These are phyloP conservation scores for Eimeria brunetti DNA, from an alignment of 169 alveolate genomes.

Conservation along the genomic window DNA sequence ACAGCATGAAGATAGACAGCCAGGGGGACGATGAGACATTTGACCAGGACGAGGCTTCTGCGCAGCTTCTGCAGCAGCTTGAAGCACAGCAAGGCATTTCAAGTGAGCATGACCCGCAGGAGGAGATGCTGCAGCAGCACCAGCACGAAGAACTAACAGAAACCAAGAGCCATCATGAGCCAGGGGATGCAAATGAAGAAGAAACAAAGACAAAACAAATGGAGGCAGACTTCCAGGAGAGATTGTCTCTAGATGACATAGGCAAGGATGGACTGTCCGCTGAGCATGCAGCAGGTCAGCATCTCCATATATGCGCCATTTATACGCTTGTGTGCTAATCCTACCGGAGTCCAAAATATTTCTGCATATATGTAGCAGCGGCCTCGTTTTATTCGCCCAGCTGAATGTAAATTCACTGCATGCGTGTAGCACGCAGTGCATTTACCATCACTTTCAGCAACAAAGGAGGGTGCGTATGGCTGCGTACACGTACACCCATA, in stretches of 20 bases:
- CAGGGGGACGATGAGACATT: neutral
- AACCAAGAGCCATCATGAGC: conserved; percentile 13
- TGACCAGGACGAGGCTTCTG: conserved; percentile 10
- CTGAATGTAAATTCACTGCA: neutral
- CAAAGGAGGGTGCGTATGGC: neutral
- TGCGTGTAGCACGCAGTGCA: neutral
- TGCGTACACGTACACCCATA: neutral
- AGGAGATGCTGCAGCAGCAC: conserved; percentile 26
- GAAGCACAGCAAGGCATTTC: neutral
- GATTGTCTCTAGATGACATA: conserved; percentile 83
- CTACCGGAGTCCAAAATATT: neutral
- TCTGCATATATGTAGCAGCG: neutral
- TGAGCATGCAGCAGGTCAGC: conserved; percentile 73
- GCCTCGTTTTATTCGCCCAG: neutral
- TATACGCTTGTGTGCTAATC: neutral
- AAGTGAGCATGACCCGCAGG: neutral
- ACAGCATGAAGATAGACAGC: neutral
- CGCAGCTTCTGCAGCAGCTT: conserved; percentile 29
- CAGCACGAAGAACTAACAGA: conserved; percentile 1
- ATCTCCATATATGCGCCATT: neutral
- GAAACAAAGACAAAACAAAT: neutral
- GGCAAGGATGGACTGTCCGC: conserved; percentile 61
- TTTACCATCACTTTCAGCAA: neutral
- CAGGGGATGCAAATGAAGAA: neutral
- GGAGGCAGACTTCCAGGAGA: conserved; percentile 32